Evolutionary conservation across 2,329 filamentous ascomycete genomes (phyloP).

Genomic region (Pseudogymnoascus sp.): DNA sequence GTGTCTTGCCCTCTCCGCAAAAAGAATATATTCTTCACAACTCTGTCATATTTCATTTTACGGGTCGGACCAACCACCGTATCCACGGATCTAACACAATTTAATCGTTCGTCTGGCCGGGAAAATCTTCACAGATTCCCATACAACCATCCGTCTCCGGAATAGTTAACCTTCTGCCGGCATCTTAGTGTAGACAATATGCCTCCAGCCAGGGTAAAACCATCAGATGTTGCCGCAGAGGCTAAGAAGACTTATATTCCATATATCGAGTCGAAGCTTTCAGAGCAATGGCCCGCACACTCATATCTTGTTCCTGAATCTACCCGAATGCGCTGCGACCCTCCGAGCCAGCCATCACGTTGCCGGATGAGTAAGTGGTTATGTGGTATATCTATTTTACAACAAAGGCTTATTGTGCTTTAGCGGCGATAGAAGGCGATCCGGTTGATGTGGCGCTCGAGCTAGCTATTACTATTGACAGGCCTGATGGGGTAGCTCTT

Average conservation of each 20-base stretch:
- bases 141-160: not conserved
- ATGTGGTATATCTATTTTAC: not conserved
- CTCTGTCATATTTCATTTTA: constrained; percentile 8
- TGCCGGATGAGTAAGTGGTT: constrained; percentile 12
- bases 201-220: constrained; percentile 51
- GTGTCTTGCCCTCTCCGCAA: not conserved
- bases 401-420: not conserved
- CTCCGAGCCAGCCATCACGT: constrained; percentile 12
- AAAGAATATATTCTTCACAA: not conserved
- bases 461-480: constrained; percentile 38
- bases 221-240: constrained; percentile 62
- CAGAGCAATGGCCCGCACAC: constrained; percentile 43
- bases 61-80: not conserved
- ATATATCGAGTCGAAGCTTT: constrained; percentile 48
- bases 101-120: not conserved
- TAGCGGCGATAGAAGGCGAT: constrained; percentile 45
- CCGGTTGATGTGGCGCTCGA: constrained; percentile 52
- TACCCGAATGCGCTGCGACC: constrained; percentile 10
- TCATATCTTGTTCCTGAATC: constrained; percentile 40
- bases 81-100: not conserved
- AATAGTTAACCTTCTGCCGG: not conserved
- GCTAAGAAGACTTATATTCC: constrained; percentile 65
- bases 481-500: constrained; percentile 45
- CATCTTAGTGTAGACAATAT: constrained; percentile 29
- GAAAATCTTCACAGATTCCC: not conserved